Percentiles rank a stretch among this genome's conserved stretches.
Evolutionary conservation across 106 monocot genomes (phyloP).

Genomic region (Platanthera zijinensis): DNA sequence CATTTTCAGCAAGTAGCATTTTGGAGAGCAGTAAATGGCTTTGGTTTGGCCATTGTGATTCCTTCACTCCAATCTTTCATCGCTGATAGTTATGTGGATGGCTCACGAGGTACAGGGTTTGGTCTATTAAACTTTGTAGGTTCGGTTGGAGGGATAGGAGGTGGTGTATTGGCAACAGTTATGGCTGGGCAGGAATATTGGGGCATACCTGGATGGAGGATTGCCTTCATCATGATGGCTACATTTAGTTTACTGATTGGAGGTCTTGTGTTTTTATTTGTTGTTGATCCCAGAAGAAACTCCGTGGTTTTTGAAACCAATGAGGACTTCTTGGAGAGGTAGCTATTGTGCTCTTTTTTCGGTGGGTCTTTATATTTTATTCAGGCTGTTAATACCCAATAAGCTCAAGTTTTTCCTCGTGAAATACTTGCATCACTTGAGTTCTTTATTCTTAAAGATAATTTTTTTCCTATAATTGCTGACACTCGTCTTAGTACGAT

Average conservation of each 20-base stretch:
- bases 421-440: not conserved
- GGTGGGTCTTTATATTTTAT: not conserved
- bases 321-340: constrained; percentile 46
- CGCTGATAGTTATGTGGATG: constrained; percentile 82
- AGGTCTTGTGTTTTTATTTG: constrained; percentile 61
- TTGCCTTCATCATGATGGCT: constrained; percentile 86
- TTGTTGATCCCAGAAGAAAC: constrained; percentile 66
- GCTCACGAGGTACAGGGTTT: constrained; percentile 71
- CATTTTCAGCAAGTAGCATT: constrained; percentile 63
- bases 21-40: constrained; percentile 88
- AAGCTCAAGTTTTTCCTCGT: not conserved
- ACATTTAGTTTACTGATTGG: constrained; percentile 76
- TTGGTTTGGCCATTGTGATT: constrained; percentile 91
- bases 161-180: constrained; percentile 74
- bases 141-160: constrained; percentile 74
- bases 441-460: not conserved
- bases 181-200: constrained; percentile 81
- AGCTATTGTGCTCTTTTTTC: not conserved
- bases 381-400: not conserved
- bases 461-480: not conserved
- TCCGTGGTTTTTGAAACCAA: constrained; percentile 13
- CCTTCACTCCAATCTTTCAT: constrained; percentile 87
- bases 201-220: constrained; percentile 84
- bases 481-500: not conserved
- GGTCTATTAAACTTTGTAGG: constrained; percentile 68